phyloP scores from a whole-genome alignment of 805 yeast genomes.

The Candida maris region DNA sequence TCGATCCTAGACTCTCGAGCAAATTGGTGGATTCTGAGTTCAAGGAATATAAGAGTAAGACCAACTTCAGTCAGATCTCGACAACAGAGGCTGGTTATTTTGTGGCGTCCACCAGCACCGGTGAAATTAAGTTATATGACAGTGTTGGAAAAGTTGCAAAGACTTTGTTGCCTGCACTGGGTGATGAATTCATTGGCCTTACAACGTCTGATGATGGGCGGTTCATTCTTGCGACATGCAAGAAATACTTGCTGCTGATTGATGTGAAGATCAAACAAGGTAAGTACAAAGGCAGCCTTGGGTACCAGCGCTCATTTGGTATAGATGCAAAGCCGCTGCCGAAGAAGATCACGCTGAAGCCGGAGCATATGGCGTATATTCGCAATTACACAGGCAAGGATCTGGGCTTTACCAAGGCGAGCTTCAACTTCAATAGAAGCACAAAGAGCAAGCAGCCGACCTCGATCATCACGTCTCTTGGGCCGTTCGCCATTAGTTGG shows the following conservation, averaged over 20 bases:
- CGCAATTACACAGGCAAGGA: slow-evolving; percentile 45
- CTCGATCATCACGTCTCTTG: slow-evolving; percentile 70
- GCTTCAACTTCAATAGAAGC: slow-evolving; percentile 69
- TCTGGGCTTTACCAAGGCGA: slow-evolving; percentile 65
- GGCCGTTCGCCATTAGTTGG: slow-evolving; percentile 84
- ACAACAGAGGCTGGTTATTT: slow-evolving; percentile 72
- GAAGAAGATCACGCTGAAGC: slow-evolving; percentile 59
- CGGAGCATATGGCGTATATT: slow-evolving; percentile 69
- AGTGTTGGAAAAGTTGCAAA: slow-evolving; percentile 72
- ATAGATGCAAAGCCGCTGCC: slow-evolving; percentile 67
- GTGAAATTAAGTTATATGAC: slow-evolving; percentile 74
- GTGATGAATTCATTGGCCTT: slow-evolving; percentile 65
- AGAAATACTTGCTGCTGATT: slow-evolving; percentile 63
- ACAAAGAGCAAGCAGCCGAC: slow-evolving; percentile 50
- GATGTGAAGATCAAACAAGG: slow-evolving; percentile 65
- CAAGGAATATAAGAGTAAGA: slow-evolving; percentile 53
- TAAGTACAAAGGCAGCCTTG: slow-evolving; percentile 53
- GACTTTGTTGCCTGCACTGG: slow-evolving; percentile 76
- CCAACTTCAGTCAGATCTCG: slow-evolving; percentile 55
- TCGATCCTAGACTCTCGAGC: slow-evolving; percentile 73
- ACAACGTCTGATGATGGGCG: slow-evolving; percentile 77
- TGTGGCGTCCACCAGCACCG: slow-evolving; percentile 72
- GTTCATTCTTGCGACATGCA: slow-evolving; percentile 80
- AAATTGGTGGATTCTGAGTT: slow-evolving; percentile 57
- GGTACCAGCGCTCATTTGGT: slow-evolving; percentile 63